Conservation (phyloP, 2,329 filamentous ascomycete genomes). For the Chaetothyriales sp. region DNA sequence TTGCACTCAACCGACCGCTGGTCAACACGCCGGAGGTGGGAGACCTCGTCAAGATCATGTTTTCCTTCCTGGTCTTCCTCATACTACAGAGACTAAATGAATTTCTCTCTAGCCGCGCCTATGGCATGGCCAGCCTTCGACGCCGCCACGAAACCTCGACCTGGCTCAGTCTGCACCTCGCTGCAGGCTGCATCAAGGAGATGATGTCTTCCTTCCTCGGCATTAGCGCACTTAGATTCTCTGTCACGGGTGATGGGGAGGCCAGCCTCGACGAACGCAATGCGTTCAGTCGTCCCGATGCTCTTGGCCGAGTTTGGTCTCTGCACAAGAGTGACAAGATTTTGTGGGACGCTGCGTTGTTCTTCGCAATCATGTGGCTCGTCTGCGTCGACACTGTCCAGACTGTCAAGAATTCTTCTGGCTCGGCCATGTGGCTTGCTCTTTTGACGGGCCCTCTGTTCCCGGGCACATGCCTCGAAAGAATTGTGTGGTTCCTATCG, state of each 20-base stretch:
- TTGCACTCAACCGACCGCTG: slow-evolving; percentile 1
- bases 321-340: slow-evolving; percentile 11
- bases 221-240: slow-evolving; percentile 8
- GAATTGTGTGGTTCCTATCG: slow-evolving; percentile 2
- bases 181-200: slow-evolving; percentile 8
- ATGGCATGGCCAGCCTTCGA: slow-evolving; percentile 4
- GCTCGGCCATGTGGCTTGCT: background rate
- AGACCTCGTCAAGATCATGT: slow-evolving; percentile 2
- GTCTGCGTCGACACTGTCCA: slow-evolving; percentile 4
- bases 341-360: slow-evolving; percentile 3
- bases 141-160: slow-evolving; percentile 9
- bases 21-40: slow-evolving; percentile 2
- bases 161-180: slow-evolving; percentile 13
- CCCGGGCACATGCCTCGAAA: background rate
- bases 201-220: slow-evolving; percentile 5
- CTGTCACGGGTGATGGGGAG: slow-evolving; percentile 6
- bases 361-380: slow-evolving; percentile 3
- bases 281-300: slow-evolving; percentile 1
- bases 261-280: slow-evolving; percentile 10
- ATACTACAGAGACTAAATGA: background rate
- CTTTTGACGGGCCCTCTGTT: background rate
- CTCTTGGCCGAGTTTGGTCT: slow-evolving; percentile 3
- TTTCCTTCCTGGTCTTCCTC: background rate
- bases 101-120: background rate
- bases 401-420: background rate